Evolutionary conservation across 257 asterid species (phyloP), one percentile per base, ranked within the genome.

Genomic region (Vinca minor): DNA sequence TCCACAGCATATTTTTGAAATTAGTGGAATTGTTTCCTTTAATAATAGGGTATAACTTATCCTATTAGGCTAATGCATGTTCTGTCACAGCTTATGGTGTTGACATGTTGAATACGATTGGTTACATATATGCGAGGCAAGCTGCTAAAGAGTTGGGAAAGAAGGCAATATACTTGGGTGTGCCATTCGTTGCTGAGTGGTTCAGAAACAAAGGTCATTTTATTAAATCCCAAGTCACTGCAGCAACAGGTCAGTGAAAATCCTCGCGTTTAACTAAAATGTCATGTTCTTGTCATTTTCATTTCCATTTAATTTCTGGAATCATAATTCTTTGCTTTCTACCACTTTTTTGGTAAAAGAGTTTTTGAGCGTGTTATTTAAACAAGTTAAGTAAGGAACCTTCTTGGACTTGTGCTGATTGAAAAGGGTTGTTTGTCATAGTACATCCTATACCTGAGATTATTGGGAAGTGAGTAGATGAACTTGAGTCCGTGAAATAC

Each of bases 131-230:
- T 80, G 77, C 82, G 65, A 84, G 99, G 82, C 96, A 87, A 82
- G 78, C 96, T 49, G 96, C 99, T 25, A 93, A 93, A 81, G 99
- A 93, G 77, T 94, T 93, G 62, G 99, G 99, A 58, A 93, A 93
- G 90, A 93, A 93, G 84, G 99, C 86, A 64, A 87, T 83, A 77
- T 85, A 59, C 77, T 78, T 93, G 76, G 99, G 97, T 11, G 90
- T 93, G 66, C 97, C 97, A 65, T 93, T 93, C 74, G 65, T 93
- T 77, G 98, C 96, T 23, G 98, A 93, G 80, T 93, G 98, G 98
- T 89, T 93, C 87, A 82, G 98, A 76, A 87, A 85, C 80, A 93
- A 89, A 87, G 98, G 98, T 63, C 98, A 89, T 67, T 85, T 82
- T 69, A 87, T 93, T 70, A 89, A 89, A 85, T 93, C 98, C 73